A percentile compares a stretch with the other conserved stretches of the same genome.
Evolutionary conservation across 495 filamentous ascomycete species (phyloP).

Genomic region (Daldinia caldariorum): DNA sequence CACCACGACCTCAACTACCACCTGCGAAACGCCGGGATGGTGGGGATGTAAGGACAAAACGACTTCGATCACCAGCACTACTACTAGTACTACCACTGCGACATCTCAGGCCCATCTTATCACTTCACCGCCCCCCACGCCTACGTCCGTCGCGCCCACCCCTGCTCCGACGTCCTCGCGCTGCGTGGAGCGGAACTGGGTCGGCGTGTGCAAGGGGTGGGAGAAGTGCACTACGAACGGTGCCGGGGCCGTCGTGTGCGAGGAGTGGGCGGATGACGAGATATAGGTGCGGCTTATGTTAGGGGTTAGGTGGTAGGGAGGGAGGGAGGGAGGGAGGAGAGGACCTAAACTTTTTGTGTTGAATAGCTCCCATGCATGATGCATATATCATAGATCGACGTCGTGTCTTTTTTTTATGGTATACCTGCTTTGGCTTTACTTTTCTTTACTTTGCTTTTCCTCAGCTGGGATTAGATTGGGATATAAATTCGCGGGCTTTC

Average conservation of each 20-base stretch:
- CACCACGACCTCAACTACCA: slow-evolving; percentile 58
- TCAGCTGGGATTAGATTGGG: slow-evolving; percentile 43
- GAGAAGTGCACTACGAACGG: slow-evolving; percentile 5
- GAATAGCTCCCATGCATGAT: background rate
- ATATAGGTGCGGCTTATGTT: slow-evolving; percentile 32
- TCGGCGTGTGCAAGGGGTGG: slow-evolving; percentile 57
- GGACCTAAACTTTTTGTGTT: background rate
- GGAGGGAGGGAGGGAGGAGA: too few species aligned
- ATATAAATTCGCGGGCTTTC: slow-evolving; percentile 22
- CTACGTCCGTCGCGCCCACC: slow-evolving; percentile 35
- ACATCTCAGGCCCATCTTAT: slow-evolving; percentile 45
- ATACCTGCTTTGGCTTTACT: background rate
- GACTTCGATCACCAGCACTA: slow-evolving; percentile 42
- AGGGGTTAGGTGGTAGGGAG: too few species aligned
- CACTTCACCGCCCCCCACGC: slow-evolving; percentile 49
- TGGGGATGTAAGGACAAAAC: slow-evolving; percentile 65
- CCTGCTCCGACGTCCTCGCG: slow-evolving; percentile 39
- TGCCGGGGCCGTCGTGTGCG: background rate
- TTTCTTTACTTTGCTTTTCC: slow-evolving; percentile 1
- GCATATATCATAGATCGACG: slow-evolving; percentile 2
- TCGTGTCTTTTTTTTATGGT: background rate
- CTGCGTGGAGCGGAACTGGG: slow-evolving; percentile 54
- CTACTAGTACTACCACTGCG: slow-evolving; percentile 45
- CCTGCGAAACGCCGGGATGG: slow-evolving; percentile 71
- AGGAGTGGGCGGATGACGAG: slow-evolving; percentile 41